phyloP scores from a whole-genome alignment of 164 flowering plant species.

The Vitis vinifera region DNA sequence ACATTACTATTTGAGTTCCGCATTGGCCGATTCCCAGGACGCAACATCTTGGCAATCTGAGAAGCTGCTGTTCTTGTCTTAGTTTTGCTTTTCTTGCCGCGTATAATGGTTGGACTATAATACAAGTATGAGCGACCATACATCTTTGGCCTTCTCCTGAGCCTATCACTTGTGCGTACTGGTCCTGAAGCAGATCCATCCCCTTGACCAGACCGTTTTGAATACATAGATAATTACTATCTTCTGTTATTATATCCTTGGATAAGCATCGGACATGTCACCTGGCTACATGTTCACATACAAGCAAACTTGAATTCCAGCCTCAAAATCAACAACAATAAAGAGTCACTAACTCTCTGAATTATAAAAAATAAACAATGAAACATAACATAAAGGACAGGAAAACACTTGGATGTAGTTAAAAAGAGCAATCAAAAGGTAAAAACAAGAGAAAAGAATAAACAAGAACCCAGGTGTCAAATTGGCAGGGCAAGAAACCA shows the following conservation, averaged over 20 bases:
- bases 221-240: conserved; percentile 40
- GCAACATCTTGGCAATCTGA: conserved; percentile 73
- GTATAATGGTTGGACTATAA: conserved; percentile 39
- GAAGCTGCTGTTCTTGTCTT: conserved; percentile 77
- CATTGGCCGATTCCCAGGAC: conserved; percentile 42
- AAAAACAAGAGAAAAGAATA: not conserved
- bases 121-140: conserved; percentile 44
- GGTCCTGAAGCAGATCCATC: conserved; percentile 50
- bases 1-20: conserved; percentile 35
- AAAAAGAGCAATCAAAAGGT: not conserved
- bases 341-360: not conserved
- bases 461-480: not conserved
- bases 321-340: not conserved
- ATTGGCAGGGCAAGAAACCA: not conserved
- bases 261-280: conserved; percentile 13
- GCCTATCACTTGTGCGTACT: conserved; percentile 70
- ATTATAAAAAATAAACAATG: no score
- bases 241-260: conserved; percentile 9
- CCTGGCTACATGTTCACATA: not conserved
- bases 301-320: not conserved
- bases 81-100: conserved; percentile 50
- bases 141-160: conserved; percentile 53
- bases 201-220: conserved; percentile 51
- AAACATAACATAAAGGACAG: no score
- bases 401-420: no score